Evolutionary conservation across 768 basidiomycete genomes (phyloP).

Genomic region (Trametes meyenii): DNA sequence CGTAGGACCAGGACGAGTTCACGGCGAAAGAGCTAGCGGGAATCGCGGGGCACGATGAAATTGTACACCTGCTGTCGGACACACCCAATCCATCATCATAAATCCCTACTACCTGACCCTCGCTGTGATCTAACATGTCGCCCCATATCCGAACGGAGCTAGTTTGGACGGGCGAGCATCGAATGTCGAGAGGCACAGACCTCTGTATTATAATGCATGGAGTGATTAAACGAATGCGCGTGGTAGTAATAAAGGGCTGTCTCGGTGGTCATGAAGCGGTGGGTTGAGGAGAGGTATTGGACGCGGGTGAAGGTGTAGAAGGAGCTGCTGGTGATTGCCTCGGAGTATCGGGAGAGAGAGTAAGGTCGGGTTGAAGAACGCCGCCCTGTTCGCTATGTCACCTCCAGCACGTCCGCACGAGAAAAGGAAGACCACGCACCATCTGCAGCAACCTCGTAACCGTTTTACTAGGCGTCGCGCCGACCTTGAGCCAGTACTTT

Average conservation of each 20-base stretch:
- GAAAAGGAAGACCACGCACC: slow-evolving; percentile 51
- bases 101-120: background rate
- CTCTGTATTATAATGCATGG: background rate
- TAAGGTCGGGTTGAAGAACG: slow-evolving; percentile 10
- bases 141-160: background rate
- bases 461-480: slow-evolving; percentile 79
- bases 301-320: background rate
- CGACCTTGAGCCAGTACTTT: slow-evolving; percentile 84
- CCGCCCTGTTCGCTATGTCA: slow-evolving; percentile 20
- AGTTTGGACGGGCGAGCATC: background rate
- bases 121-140: background rate
- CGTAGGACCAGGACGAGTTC: slow-evolving; percentile 69
- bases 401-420: background rate
- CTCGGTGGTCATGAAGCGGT: background rate
- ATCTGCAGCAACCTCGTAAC: slow-evolving; percentile 77
- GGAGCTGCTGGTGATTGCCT: background rate
- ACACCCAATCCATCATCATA: slow-evolving; percentile 13
- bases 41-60: slow-evolving; percentile 57
- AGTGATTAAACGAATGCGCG: background rate
- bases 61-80: slow-evolving; percentile 43
- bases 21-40: slow-evolving; percentile 62
- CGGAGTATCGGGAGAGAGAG: background rate
- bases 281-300: background rate
- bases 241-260: background rate
- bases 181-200: background rate